phyloP scores from a whole-genome alignment of 2,329 filamentous ascomycete genomes.

The Uncinocarpus reesii region DNA sequence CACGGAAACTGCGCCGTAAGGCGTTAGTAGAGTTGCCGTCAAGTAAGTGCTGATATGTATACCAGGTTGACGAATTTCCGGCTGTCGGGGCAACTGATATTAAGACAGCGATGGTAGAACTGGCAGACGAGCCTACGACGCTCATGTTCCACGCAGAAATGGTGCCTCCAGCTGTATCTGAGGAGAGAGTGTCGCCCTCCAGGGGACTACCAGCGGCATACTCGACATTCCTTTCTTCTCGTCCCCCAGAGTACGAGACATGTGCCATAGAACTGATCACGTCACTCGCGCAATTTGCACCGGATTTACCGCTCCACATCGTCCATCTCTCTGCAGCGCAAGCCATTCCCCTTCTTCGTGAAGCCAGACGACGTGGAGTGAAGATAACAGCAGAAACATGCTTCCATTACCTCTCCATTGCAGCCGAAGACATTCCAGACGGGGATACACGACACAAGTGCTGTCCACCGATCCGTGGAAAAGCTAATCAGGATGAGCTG shows the following conservation, averaged over 20 bases:
- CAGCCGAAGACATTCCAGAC: conserved; percentile 67
- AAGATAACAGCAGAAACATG: conserved; percentile 91
- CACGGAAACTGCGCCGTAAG: too few relatives aligned
- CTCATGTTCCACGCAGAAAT: conserved; percentile 99
- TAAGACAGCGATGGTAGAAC: conserved; percentile 63
- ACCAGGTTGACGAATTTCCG: conserved; percentile 85
- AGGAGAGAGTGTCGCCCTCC: conserved; percentile 44
- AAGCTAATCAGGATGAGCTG: conserved; percentile 69
- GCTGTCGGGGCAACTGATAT: conserved; percentile 76
- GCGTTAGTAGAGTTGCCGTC: too few relatives aligned
- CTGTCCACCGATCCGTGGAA: conserved; percentile 79
- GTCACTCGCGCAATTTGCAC: conserved; percentile 67
- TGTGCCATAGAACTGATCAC: conserved; percentile 83
- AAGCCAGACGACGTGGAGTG: conserved; percentile 61
- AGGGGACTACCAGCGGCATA: conserved; percentile 64
- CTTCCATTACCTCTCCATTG: conserved; percentile 84
- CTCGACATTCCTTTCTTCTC: conserved; percentile 81
- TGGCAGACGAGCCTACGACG: conserved; percentile 73
- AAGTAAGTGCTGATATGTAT: neutral
- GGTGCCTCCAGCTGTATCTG: conserved; percentile 57
- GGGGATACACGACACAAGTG: conserved; percentile 92
- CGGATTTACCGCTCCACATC: conserved; percentile 77
- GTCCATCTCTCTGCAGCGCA: conserved; percentile 86
- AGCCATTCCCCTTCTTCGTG: conserved; percentile 68
- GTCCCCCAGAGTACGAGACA: conserved; percentile 81